phyloP scores from a whole-genome alignment of 257 asterid species.

The Gynochthodes officinalis region DNA sequence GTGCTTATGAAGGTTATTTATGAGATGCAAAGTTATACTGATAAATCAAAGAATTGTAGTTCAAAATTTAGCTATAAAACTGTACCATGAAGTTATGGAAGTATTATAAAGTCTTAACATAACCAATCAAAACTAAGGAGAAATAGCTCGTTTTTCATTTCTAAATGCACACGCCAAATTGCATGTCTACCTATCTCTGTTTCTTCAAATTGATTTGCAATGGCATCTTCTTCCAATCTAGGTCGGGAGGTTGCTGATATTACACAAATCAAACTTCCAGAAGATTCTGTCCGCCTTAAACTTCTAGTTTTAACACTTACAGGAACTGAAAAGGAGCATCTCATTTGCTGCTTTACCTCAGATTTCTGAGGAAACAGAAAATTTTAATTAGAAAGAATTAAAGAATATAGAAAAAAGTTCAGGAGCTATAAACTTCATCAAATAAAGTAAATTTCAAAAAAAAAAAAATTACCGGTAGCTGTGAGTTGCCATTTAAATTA shows the following conservation, averaged over 20 bases:
- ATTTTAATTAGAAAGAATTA: conserved; percentile 11
- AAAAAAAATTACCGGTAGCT: conserved; percentile 19
- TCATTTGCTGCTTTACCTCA: conserved; percentile 53
- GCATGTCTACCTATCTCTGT: conserved; percentile 44
- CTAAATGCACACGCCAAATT: background rate
- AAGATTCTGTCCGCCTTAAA: conserved; percentile 67
- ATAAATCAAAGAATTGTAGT: too few species aligned
- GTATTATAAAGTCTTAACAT: too few species aligned
- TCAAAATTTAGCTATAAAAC: too few species aligned
- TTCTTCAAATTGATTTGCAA: conserved; percentile 44
- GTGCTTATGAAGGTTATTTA: too few species aligned
- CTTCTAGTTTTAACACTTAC: conserved; percentile 64
- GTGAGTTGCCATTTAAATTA: conserved; percentile 36
- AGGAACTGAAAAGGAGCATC: conserved; percentile 89
- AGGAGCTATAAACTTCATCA: background rate
- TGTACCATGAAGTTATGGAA: too few species aligned
- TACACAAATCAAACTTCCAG: conserved; percentile 82
- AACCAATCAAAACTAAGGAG: too few species aligned
- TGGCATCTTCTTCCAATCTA: conserved; percentile 41
- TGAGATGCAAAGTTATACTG: too few species aligned
- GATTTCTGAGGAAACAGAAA: conserved; percentile 43
- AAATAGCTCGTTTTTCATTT: background rate
- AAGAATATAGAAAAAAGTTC: background rate
- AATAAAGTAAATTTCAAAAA: background rate
- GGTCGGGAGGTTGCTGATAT: conserved; percentile 54